Base-by-base conservation (phyloP, 192 early-diverging fungal genomes). In the Backusella morwellensis region DNA sequence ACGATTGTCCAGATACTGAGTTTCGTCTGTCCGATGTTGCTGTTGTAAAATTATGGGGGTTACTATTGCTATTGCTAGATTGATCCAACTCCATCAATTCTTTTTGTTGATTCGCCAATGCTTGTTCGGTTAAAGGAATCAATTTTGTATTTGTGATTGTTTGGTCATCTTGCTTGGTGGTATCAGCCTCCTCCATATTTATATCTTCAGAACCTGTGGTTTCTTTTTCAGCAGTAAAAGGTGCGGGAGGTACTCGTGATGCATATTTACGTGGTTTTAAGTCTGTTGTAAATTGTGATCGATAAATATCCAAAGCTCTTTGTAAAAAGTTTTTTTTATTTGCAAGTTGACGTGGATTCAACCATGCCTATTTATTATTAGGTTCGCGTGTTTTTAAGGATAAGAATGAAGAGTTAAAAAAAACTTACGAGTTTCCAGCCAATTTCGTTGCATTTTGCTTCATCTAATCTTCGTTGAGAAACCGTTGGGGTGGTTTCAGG, bases 341-440 rank as follows among this genome's bases (percentile, higher is more conserved):
- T 36, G 74, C 74, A 15, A 47, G 35, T 63, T 75, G 74, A 15
- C 63, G 63, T 70, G 59, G 73, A 35, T 66, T 79, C 36, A 71
- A 75, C 80, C 42, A 80, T 23, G 74, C 80, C 78, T 23, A 82
- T 44, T 4, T 68, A 50, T 23, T 67, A 56, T 75, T 78, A 72
- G 11, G 77, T 38, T 23, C 69, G 52, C 15, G 15, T 19, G 21
- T 71, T 12, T 74, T 75, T 34, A 21, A 19, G 23, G 21, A 11
- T 35, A 12, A 8, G 14, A 26, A 26, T 11, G 11, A 63, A 26
- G 23, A 63, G 9, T 14, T 11, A 63, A 26, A 66, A 75, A 17
- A 19, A 6, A n/a, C 83, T 75, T 86, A 86, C 87, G 70, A 93
- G 75, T 77, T 90, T 89, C 92, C 92, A 93, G 8, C 86, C 91